Evolutionary conservation across 2,329 filamentous ascomycete genomes (phyloP).

Genomic region (Cylindrodendrum hubeiense): DNA sequence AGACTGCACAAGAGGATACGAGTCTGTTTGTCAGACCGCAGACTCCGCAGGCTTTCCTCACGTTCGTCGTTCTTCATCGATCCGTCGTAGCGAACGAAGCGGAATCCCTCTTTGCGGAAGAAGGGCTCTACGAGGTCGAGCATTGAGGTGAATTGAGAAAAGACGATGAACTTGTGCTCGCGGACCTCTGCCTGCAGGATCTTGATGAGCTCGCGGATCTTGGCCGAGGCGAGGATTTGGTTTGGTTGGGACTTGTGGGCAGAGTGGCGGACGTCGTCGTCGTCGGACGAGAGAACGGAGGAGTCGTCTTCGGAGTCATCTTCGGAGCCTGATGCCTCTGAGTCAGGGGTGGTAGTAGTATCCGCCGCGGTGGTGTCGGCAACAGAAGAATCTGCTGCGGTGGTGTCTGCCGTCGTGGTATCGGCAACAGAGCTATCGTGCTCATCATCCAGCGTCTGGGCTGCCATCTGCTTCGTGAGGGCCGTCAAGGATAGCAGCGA

Average conservation of each 20-base stretch:
- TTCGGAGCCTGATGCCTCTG: conserved; percentile 22
- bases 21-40: conserved; percentile 81
- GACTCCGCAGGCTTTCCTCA: conserved; percentile 83
- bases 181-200: conserved; percentile 83
- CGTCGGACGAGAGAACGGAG: conserved; percentile 45
- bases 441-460: conserved; percentile 51
- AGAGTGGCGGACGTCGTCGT: conserved; percentile 51
- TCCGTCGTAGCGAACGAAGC: conserved; percentile 92
- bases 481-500: conserved; percentile 52
- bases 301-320: conserved; percentile 52
- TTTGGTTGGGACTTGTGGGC: conserved; percentile 41
- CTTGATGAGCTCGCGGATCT: conserved; percentile 86
- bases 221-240: conserved; percentile 80
- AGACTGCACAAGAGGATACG: conserved; percentile 92
- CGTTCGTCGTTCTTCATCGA: conserved; percentile 94
- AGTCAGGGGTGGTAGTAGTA: conserved; percentile 25
- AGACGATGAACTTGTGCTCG: conserved; percentile 97
- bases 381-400: conserved; percentile 15
- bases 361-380: conserved; percentile 29
- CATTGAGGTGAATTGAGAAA: conserved; percentile 99
- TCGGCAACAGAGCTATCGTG: conserved; percentile 29
- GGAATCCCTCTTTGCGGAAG: conserved; percentile 78
- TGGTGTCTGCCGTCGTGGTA: conserved; percentile 17
- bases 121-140: conserved; percentile 96
- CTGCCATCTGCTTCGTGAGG: conserved; percentile 53